A percentile compares a stretch with the other conserved stretches of the same genome.
Evolutionary conservation across 2,329 filamentous ascomycete species (phyloP).

Genomic region (Cercospora sojina): DNA sequence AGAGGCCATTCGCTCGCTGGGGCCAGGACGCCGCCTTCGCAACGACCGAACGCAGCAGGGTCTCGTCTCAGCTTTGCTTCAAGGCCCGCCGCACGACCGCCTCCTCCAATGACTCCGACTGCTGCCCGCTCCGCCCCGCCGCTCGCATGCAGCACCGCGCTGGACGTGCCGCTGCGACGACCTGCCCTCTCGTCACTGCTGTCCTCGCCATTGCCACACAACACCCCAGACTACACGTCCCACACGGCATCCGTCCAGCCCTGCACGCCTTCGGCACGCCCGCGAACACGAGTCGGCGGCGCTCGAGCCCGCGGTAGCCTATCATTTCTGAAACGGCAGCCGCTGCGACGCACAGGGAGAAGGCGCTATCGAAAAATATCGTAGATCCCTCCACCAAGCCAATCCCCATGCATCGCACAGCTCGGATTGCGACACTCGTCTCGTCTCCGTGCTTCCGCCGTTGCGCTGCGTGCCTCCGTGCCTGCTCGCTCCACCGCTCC

Average conservation of each 20-base stretch:
- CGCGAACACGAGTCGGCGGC: constrained; percentile 7
- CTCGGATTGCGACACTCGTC: constrained; percentile 1
- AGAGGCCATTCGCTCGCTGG: background rate
- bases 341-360: background rate
- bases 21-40: background rate
- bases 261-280: background rate
- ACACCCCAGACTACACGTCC: background rate
- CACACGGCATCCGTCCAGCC: background rate
- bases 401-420: background rate
- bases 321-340: constrained; percentile 13
- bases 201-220: background rate
- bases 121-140: background rate
- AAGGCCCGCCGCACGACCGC: background rate
- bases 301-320: constrained; percentile 12
- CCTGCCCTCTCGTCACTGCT: background rate
- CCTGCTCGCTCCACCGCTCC: background rate
- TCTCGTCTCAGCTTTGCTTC: constrained; percentile 7
- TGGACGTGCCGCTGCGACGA: background rate
- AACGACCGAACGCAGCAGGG: background rate
- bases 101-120: constrained; percentile 3
- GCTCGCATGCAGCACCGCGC: constrained; percentile 3
- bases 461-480: background rate
- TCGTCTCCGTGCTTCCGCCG: background rate
- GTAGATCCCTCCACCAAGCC: constrained; percentile 13
- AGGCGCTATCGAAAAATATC: constrained; percentile 6